Percentiles rank a stretch among this genome's conserved stretches.
Evolutionary conservation across 371 early-diverging fungal genomes (phyloP).

Genomic region (Thermomucor indicae-seudaticae): DNA sequence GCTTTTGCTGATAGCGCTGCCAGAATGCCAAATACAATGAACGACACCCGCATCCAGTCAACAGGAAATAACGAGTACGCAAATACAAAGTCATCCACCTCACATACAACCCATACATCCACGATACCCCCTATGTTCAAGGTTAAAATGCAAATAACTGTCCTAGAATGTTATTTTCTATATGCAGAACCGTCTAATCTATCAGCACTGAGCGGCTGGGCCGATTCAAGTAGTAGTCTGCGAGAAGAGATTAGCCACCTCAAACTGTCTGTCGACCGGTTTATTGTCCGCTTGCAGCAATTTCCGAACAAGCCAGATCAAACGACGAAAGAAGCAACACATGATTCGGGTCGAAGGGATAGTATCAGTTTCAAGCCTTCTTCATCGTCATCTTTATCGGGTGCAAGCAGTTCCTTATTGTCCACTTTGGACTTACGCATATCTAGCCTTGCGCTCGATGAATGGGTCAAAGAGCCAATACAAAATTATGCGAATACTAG

Average conservation of each 20-base stretch:
- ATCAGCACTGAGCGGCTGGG: conserved; percentile 17
- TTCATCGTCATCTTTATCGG: neutral
- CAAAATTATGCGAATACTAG: neutral
- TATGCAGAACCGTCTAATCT: conserved; percentile 29
- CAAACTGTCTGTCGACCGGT: conserved; percentile 33
- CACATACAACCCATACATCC: neutral
- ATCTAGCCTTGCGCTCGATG: conserved; percentile 18
- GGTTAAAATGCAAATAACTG: conserved; percentile 40
- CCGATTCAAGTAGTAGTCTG: conserved; percentile 9
- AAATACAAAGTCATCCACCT: too few species aligned
- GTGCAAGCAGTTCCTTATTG: neutral
- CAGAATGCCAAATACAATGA: too few species aligned
- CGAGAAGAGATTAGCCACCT: conserved; percentile 35
- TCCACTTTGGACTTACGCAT: conserved; percentile 26
- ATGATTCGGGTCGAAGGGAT: too few species aligned
- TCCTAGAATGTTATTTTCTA: conserved; percentile 39
- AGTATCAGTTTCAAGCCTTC: too few species aligned
- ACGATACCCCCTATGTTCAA: conserved; percentile 14
- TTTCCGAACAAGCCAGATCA: conserved; percentile 10
- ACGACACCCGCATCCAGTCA: neutral
- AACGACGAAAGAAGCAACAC: neutral
- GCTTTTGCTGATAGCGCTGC: too few species aligned
- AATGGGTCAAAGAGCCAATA: conserved; percentile 22
- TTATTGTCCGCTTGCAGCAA: conserved; percentile 36
- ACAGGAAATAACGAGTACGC: neutral